Conservation (phyloP, 2,329 filamentous ascomycete species). For the Fusarium albidum region DNA sequence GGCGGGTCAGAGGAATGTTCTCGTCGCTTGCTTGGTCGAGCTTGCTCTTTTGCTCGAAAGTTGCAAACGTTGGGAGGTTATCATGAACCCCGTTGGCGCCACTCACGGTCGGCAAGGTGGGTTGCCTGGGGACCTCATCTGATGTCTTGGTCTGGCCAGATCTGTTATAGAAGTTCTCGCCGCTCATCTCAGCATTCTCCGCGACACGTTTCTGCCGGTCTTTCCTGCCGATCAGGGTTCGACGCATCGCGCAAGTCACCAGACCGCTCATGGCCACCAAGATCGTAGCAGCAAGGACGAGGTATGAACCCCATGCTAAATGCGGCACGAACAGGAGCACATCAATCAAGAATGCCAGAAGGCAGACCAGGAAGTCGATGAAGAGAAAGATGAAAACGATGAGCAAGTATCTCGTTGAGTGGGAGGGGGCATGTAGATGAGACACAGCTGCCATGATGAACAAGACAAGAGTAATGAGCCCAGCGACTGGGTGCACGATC, state of each 20-base stretch:
- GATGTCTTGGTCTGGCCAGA: constrained; percentile 63
- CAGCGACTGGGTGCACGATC: constrained; percentile 91
- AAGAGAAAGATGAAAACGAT: constrained; percentile 86
- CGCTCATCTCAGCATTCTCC: constrained; percentile 97
- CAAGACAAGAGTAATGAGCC: constrained; percentile 84
- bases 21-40: constrained; percentile 73
- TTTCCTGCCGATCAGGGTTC: constrained; percentile 89
- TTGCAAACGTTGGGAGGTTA: constrained; percentile 64
- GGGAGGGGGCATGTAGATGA: constrained; percentile 86
- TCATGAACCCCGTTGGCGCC: constrained; percentile 61
- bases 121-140: constrained; percentile 56
- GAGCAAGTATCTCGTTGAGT: constrained; percentile 89
- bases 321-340: constrained; percentile 95
- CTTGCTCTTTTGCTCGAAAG: constrained; percentile 72
- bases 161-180: constrained; percentile 86
- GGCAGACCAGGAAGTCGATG: constrained; percentile 81
- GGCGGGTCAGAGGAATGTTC: constrained; percentile 72
- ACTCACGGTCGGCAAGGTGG: constrained; percentile 66
- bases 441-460: constrained; percentile 80
- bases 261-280: constrained; percentile 83
- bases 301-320: constrained; percentile 91
- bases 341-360: constrained; percentile 91
- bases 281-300: constrained; percentile 89
- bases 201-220: constrained; percentile 91
- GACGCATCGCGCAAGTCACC: constrained; percentile 93